Conservation (phyloP, 345 rosid species). For the Citrus trifoliata region DNA sequence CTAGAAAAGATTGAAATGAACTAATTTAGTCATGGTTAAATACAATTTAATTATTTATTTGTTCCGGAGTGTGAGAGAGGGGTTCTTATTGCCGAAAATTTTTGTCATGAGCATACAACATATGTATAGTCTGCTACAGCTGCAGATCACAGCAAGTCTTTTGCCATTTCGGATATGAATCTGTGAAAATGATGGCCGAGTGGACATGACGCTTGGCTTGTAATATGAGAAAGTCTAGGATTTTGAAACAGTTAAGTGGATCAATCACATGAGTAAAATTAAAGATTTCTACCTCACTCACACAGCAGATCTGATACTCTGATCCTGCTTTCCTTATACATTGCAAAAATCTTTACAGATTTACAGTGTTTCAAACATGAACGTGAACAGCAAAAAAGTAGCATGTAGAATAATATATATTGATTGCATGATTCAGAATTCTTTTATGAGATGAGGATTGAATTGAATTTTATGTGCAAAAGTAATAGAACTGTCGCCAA, state of each 20-base stretch:
- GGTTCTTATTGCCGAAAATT: too few relatives aligned
- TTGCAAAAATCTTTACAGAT: background rate
- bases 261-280: constrained; percentile 13
- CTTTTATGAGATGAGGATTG: background rate
- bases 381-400: background rate
- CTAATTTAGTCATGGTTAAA: too few relatives aligned
- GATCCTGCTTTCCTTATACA: background rate
- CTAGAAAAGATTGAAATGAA: too few relatives aligned
- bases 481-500: background rate
- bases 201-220: background rate
- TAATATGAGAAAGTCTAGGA: background rate
- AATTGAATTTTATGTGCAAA: background rate
- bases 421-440: background rate
- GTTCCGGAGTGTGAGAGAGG: too few relatives aligned
- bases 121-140: background rate
- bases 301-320: background rate
- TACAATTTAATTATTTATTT: too few relatives aligned
- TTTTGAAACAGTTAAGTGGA: constrained; percentile 12
- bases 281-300: background rate
- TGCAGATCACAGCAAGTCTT: background rate
- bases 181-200: background rate
- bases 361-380: background rate
- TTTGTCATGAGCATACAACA: background rate
- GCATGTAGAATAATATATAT: background rate
- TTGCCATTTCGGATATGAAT: background rate